Base-by-base conservation (phyloP, 371 early-diverging fungal species). In the Phascolomyces articulosus region DNA sequence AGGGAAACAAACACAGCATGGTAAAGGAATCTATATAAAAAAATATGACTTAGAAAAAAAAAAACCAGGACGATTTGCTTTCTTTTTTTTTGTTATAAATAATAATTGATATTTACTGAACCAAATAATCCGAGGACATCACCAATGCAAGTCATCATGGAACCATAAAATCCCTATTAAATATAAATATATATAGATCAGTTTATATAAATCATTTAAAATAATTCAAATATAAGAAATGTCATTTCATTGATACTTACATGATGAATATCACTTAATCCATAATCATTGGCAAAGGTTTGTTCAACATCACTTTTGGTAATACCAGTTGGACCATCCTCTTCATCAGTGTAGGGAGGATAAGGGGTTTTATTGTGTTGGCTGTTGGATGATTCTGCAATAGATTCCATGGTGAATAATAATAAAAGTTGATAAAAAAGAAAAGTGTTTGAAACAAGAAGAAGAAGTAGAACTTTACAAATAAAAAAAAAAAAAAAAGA, bases 1-100 rank as follows among this genome's bases (percentile, higher is more conserved):
- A 0, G 92, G 90, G 66, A 82, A 95, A 69, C 90, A 93, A 62
- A 74, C 11, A 40, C 71, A 61, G 58, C 81, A 80, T 27, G 81
- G 81, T 51, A 80, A 62, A 44, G 26, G 34, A 21, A 49, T 40
- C 55, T 44, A 23, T 41, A 51, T 23, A 18, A n/a, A 28, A 51
- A 64, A 59, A 23, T 56, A 4, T 15, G 38, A 18, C 13, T 23
- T 27, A 20, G 23, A n/a, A n/a, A n/a, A n/a, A n/a, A n/a, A n/a
- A n/a, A n/a, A n/a, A n/a, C n/a, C n/a, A n/a, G n/a, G n/a, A n/a
- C n/a, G n/a, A n/a, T n/a, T n/a, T n/a, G n/a, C n/a, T n/a, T n/a
- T 23, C 24, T 28, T n/a, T 24, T 31, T 20, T n/a, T 34, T 34
- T 34, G 11, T 34, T 34, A 34, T 21, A 20, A 38, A 40, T 31